Evolutionary conservation across 2,329 filamentous ascomycete genomes (phyloP).

Genomic region (Pseudogymnoascus sp.): DNA sequence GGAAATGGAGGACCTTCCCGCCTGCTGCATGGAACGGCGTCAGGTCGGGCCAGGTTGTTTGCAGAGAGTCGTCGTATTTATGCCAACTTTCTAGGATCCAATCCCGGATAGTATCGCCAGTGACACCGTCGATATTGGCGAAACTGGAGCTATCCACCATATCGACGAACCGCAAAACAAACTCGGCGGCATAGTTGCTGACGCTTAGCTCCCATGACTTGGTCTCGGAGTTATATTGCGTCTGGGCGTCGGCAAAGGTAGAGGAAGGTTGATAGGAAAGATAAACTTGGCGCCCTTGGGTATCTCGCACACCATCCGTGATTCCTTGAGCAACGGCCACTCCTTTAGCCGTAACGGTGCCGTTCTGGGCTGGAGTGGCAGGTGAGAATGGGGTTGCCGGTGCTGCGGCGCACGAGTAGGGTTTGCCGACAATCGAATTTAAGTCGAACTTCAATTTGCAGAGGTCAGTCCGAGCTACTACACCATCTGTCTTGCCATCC

Average conservation of each 20-base stretch:
- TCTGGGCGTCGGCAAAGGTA: slow-evolving; percentile 30
- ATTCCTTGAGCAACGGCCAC: slow-evolving; percentile 21
- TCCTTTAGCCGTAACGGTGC: slow-evolving; percentile 25
- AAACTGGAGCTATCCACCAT: slow-evolving; percentile 29
- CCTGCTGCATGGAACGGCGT: slow-evolving; percentile 37
- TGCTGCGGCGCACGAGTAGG: slow-evolving; percentile 37
- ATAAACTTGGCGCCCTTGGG: slow-evolving; percentile 35
- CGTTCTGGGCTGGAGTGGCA: slow-evolving; percentile 11
- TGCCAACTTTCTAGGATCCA: slow-evolving; percentile 45
- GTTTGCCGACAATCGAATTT: slow-evolving; percentile 38
- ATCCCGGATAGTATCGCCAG: slow-evolving; percentile 44
- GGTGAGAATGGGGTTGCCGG: background rate
- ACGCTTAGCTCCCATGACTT: slow-evolving; percentile 30
- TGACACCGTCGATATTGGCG: slow-evolving; percentile 37
- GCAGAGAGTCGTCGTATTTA: slow-evolving; percentile 42
- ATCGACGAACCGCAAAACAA: slow-evolving; percentile 26
- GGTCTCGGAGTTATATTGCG: slow-evolving; percentile 30
- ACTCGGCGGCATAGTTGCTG: slow-evolving; percentile 33
- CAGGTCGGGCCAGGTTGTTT: slow-evolving; percentile 43
- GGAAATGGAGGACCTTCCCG: slow-evolving; percentile 46
- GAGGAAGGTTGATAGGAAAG: slow-evolving; percentile 32
- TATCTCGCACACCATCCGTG: slow-evolving; percentile 34
- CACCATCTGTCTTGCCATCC: slow-evolving; percentile 48
- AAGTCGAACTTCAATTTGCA: slow-evolving; percentile 41
- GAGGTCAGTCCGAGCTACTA: slow-evolving; percentile 43